phyloP scores from a whole-genome alignment of 2,329 filamentous ascomycete species.

The Xylariaceae sp. region DNA sequence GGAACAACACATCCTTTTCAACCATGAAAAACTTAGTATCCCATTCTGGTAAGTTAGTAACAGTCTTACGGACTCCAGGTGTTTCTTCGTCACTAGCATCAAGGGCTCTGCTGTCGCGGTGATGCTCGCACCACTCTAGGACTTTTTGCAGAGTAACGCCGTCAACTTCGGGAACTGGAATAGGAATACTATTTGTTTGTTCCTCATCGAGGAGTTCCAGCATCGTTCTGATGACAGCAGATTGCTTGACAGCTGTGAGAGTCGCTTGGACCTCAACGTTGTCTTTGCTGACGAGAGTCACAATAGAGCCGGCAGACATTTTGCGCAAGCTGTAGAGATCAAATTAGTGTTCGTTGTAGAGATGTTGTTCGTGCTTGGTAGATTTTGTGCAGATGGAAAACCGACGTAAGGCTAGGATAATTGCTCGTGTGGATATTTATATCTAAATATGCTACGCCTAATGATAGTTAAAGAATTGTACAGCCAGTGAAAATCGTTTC shows the following conservation, averaged over 20 bases:
- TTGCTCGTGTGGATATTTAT: no score
- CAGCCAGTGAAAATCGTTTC: no score
- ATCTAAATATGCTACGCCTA: no score
- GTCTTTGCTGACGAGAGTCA: constrained; percentile 6
- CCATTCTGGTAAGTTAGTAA: not conserved
- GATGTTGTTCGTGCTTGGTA: no score
- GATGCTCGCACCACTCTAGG: constrained; percentile 20
- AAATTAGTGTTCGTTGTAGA: no score
- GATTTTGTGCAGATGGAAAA: no score
- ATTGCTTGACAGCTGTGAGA: constrained; percentile 1
- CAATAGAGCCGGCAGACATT: constrained; percentile 9
- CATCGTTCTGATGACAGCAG: not conserved
- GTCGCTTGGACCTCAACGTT: constrained; percentile 5
- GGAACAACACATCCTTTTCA: not conserved
- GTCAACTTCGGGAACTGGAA: constrained; percentile 8
- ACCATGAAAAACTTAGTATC: not conserved
- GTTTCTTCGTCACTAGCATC: not conserved
- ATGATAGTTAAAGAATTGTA: no score
- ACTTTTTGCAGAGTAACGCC: constrained; percentile 3
- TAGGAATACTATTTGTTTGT: not conserved
- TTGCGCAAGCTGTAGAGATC: not conserved
- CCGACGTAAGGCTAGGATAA: no score
- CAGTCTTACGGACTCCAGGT: no score
- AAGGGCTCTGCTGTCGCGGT: not conserved
- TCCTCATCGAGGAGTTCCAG: constrained; percentile 1